These are phyloP conservation scores for Elongisporangium senticosum DNA, from an alignment of 352 stramenopile species.

Conservation along the genomic window DNA sequence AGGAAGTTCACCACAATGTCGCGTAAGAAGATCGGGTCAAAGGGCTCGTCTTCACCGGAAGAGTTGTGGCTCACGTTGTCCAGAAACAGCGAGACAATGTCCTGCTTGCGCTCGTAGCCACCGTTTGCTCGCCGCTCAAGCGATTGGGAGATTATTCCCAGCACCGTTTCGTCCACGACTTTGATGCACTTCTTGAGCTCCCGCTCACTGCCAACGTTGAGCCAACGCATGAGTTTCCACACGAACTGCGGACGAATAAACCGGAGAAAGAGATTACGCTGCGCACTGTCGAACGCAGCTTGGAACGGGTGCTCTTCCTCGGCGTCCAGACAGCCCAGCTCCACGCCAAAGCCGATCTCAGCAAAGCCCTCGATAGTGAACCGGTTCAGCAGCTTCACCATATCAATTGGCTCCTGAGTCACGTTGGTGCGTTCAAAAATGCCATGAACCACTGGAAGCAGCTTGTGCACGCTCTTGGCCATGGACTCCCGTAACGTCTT, in stretches of 20 bases:
- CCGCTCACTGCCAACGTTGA: constrained; percentile 32
- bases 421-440: constrained; percentile 14
- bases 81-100: constrained; percentile 26
- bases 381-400: constrained; percentile 19
- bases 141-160: constrained; percentile 30
- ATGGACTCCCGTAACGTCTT: constrained; percentile 33
- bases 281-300: constrained; percentile 23
- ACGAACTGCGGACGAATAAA: constrained; percentile 29
- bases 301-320: constrained; percentile 29
- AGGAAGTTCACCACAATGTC: constrained; percentile 67
- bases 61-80: constrained; percentile 15
- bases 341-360: constrained; percentile 35
- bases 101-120: neutral
- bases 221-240: constrained; percentile 38
- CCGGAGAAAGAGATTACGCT: constrained; percentile 17
- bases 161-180: constrained; percentile 30
- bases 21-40: constrained; percentile 30
- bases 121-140: constrained; percentile 16
- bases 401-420: constrained; percentile 15
- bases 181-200: constrained; percentile 25
- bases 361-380: constrained; percentile 43
- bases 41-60: constrained; percentile 7
- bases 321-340: constrained; percentile 23
- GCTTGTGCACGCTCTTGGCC: constrained; percentile 25
- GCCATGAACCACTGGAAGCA: constrained; percentile 4